Percentiles rank a stretch among this genome's conserved stretches.
phyloP scores from a whole-genome alignment of 306 rosid genomes.

The Morella rubra region DNA sequence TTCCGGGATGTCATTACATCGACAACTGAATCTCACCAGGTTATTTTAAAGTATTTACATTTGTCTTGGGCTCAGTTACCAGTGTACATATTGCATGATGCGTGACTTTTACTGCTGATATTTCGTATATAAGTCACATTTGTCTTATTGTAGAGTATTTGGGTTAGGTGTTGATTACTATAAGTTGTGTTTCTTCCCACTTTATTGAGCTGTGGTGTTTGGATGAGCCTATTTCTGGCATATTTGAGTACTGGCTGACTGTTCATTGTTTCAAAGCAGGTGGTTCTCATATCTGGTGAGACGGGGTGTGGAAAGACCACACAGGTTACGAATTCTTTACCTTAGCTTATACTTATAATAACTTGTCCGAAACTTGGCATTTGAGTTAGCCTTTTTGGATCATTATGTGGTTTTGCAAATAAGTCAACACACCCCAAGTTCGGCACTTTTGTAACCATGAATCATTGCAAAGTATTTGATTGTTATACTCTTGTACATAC shows the following conservation, averaged over 20 bases:
- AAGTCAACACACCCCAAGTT: constrained; percentile 4
- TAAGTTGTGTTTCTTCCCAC: neutral
- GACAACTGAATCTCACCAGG: constrained; percentile 84
- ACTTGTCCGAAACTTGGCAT: constrained; percentile 27
- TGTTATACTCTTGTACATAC: constrained; percentile 3
- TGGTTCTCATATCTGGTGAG: constrained; percentile 85
- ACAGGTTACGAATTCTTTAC: constrained; percentile 70
- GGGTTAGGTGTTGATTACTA: constrained; percentile 12
- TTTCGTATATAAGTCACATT: constrained; percentile 22
- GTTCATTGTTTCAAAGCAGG: constrained; percentile 57
- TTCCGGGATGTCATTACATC: constrained; percentile 72
- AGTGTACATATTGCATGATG: constrained; percentile 27
- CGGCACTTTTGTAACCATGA: constrained; percentile 1
- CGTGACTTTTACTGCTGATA: constrained; percentile 16
- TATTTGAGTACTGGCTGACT: constrained; percentile 30
- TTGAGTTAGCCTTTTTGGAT: neutral
- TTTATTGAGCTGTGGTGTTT: constrained; percentile 2
- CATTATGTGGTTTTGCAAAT: constrained; percentile 12
- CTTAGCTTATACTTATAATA: constrained; percentile 35
- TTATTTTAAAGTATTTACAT: constrained; percentile 28
- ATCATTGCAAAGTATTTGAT: constrained; percentile 13
- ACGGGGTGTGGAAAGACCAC: constrained; percentile 99
- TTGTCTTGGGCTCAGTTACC: constrained; percentile 15
- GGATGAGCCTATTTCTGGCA: constrained; percentile 27
- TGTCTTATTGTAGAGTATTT: constrained; percentile 17